These are phyloP conservation scores for Mycena belliarum DNA, from an alignment of 768 basidiomycete species.

Conservation along the genomic window DNA sequence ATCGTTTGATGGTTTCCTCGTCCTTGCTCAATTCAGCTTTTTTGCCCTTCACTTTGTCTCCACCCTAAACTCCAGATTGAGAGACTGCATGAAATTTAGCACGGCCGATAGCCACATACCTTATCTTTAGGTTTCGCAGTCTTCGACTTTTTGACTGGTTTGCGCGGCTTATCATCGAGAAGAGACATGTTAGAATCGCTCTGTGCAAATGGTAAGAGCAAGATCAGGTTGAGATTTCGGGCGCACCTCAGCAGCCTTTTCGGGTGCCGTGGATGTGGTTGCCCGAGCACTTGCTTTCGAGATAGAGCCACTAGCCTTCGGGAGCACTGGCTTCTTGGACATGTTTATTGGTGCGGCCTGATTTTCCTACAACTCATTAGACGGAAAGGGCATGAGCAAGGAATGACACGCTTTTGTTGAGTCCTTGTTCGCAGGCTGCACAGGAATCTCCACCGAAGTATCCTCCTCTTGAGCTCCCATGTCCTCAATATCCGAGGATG, in stretches of 20 bases:
- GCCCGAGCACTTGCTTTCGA: slow-evolving; percentile 1
- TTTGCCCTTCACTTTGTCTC: too few relatives aligned
- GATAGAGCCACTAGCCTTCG: neutral
- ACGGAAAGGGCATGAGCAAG: neutral
- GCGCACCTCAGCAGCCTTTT: neutral
- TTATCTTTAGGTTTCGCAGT: slow-evolving; percentile 33
- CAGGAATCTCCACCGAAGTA: slow-evolving; percentile 1
- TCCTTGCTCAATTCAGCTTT: slow-evolving; percentile 49
- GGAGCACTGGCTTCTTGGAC: neutral
- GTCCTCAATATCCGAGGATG: slow-evolving; percentile 42
- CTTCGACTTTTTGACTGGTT: slow-evolving; percentile 41
- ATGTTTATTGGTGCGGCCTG: neutral
- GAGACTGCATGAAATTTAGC: too few relatives aligned
- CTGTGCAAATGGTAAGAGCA: slow-evolving; percentile 15
- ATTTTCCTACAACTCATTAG: slow-evolving; percentile 3
- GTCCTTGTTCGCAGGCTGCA: neutral
- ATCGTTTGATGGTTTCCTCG: slow-evolving; percentile 71
- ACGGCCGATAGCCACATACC: too few relatives aligned
- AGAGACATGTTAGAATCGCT: slow-evolving; percentile 65
- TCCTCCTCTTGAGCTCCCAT: neutral
- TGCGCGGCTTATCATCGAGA: slow-evolving; percentile 59
- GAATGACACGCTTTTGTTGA: slow-evolving; percentile 5
- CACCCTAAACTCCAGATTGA: too few relatives aligned
- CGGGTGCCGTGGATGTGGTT: slow-evolving; percentile 1
- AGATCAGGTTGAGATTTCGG: neutral